These are phyloP conservation scores for Aureobasidium sp. DNA, from an alignment of 2,329 filamentous ascomycete species.

Conservation along the genomic window DNA sequence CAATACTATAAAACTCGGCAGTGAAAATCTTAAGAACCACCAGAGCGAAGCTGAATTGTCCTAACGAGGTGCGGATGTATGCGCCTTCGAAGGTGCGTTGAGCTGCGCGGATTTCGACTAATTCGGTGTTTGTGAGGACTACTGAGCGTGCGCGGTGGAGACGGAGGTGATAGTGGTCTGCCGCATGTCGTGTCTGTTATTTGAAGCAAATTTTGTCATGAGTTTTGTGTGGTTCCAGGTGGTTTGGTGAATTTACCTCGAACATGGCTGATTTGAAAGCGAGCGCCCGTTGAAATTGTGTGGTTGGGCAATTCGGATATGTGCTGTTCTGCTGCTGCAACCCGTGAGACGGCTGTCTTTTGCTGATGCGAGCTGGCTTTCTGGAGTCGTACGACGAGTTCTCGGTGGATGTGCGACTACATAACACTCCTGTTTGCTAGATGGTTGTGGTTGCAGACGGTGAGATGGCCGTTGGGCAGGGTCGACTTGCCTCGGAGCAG, in stretches of 20 bases:
- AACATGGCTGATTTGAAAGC: slow-evolving; percentile 9
- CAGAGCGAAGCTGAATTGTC: slow-evolving; percentile 95
- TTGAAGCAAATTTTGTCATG: background rate
- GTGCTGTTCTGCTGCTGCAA: background rate
- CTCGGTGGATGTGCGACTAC: background rate
- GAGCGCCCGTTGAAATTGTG: background rate
- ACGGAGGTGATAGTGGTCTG: slow-evolving; percentile 80
- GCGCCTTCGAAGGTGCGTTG: slow-evolving; percentile 98
- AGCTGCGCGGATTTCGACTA: slow-evolving; percentile 94
- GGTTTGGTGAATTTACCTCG: slow-evolving; percentile 15
- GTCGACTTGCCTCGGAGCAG: background rate
- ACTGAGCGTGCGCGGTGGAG: slow-evolving; percentile 87
- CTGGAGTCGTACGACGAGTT: background rate
- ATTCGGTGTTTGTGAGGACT: slow-evolving; percentile 82
- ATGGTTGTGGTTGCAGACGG: background rate
- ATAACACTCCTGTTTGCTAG: background rate
- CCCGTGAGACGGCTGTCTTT: too few relatives aligned
- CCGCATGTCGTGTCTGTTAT: slow-evolving; percentile 62
- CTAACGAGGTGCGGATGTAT: slow-evolving; percentile 94
- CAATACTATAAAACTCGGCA: slow-evolving; percentile 95
- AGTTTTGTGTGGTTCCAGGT: too few relatives aligned
- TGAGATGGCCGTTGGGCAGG: too few relatives aligned
- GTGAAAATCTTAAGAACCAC: slow-evolving; percentile 98
- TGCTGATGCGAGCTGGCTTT: background rate
- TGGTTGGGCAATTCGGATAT: slow-evolving; percentile 7